Evolutionary conservation across 1,139 yeast species (phyloP).

Genomic region (Hemisphaericaspora xylofermentans): DNA sequence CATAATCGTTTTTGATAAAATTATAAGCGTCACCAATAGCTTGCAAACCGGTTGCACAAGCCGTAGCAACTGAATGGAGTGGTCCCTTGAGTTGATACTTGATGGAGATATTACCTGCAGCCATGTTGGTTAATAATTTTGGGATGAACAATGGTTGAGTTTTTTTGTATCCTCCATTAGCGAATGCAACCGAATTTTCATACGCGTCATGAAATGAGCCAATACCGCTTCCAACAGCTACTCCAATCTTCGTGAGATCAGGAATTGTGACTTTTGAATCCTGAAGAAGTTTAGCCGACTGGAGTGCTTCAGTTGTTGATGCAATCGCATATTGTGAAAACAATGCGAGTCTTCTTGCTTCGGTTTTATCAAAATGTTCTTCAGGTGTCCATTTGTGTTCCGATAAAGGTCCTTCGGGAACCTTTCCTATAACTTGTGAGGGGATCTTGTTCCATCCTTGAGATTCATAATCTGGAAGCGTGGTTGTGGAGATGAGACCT

Average conservation of each 20-base stretch:
- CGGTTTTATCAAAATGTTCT: conserved; percentile 45
- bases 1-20: conserved; percentile 75
- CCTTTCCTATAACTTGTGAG: conserved; percentile 70
- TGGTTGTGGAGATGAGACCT: conserved; percentile 56
- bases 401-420: conserved; percentile 53
- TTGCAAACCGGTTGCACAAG: conserved; percentile 96
- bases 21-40: conserved; percentile 91
- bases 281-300: conserved; percentile 55
- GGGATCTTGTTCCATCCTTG: conserved; percentile 59
- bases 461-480: conserved; percentile 47
- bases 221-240: conserved; percentile 89
- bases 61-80: conserved; percentile 84
- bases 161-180: conserved; percentile 58
- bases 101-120: conserved; percentile 88
- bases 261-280: conserved; percentile 16
- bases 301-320: conserved; percentile 75
- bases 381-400: conserved; percentile 54
- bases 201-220: conserved; percentile 82
- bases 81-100: conserved; percentile 78
- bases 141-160: conserved; percentile 89
- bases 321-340: conserved; percentile 80
- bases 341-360: conserved; percentile 61
- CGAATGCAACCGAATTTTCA: conserved; percentile 54
- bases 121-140: conserved; percentile 83
- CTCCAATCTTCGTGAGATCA: conserved; percentile 51